Evolutionary conservation across 352 stramenopile species (phyloP).

Genomic region (Globisporangium takayamanum): DNA sequence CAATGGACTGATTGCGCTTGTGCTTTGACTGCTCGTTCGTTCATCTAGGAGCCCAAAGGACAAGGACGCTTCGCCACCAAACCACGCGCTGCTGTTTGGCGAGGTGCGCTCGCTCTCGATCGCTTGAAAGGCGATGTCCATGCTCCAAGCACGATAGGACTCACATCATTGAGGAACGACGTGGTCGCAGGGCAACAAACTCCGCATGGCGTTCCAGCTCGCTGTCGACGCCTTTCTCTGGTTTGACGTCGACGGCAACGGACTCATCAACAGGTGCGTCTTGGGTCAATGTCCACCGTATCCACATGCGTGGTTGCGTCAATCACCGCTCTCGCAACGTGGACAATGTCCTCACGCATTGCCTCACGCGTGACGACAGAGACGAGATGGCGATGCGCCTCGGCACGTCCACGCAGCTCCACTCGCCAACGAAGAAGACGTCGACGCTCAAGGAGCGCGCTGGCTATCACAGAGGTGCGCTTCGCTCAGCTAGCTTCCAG

Average conservation of each 20-base stretch:
- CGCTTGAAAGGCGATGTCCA: too few relatives aligned
- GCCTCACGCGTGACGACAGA: background rate
- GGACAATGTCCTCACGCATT: background rate
- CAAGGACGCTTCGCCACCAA: conserved; percentile 3
- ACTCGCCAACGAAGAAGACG: conserved; percentile 79
- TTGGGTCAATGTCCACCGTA: background rate
- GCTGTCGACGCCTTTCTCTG: conserved; percentile 79
- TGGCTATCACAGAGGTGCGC: conserved; percentile 10
- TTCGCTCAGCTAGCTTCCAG: too few relatives aligned
- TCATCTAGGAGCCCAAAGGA: conserved; percentile 1
- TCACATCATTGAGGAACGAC: background rate
- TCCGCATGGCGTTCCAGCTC: conserved; percentile 74
- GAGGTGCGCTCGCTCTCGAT: conserved; percentile 25
- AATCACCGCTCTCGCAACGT: background rate
- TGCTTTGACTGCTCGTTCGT: background rate
- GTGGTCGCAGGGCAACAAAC: conserved; percentile 55
- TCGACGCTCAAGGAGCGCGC: conserved; percentile 23
- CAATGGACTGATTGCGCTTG: background rate
- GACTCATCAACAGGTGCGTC: conserved; percentile 61
- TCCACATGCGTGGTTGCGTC: background rate
- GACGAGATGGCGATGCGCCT: conserved; percentile 56
- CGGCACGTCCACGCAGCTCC: conserved; percentile 50
- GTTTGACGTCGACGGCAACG: conserved; percentile 78
- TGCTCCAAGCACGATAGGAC: background rate
- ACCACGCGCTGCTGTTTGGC: conserved; percentile 56